Conservation (phyloP, 2,329 filamentous ascomycete genomes). For the Xylaria polymorpha region DNA sequence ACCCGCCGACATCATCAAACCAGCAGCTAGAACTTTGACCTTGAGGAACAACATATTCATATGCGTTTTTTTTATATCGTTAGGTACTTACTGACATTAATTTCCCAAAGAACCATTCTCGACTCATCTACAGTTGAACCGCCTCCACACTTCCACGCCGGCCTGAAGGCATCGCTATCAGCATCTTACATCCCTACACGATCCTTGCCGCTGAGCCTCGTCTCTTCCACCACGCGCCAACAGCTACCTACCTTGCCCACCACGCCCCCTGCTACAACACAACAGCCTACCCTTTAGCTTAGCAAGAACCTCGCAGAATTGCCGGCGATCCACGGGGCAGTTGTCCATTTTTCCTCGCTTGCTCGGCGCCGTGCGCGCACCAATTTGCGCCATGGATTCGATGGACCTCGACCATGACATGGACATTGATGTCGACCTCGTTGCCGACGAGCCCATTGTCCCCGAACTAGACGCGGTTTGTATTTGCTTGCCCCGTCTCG, state of each 20-base stretch:
- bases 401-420: conserved; percentile 81
- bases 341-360: not conserved
- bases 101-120: not conserved
- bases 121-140: not conserved
- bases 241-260: not conserved
- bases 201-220: conserved; percentile 3
- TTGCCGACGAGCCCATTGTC: conserved; percentile 56
- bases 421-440: conserved; percentile 69
- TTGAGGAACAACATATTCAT: not conserved
- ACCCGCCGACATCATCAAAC: not conserved
- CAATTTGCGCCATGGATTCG: conserved; percentile 50
- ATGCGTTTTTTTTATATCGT: not conserved
- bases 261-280: not conserved
- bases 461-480: conserved; percentile 43
- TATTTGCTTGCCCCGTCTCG: not conserved
- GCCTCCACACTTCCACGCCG: not conserved
- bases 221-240: not conserved
- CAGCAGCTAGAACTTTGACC: too few species aligned
- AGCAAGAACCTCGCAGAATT: not conserved
- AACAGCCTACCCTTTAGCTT: not conserved
- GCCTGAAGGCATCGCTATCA: not conserved
- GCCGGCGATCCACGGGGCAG: not conserved
- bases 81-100: not conserved
- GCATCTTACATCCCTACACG: not conserved
- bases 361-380: conserved; percentile 18